Base-by-base conservation (phyloP, 202 grass and related monocot genomes). In the Zoysia matrella region DNA sequence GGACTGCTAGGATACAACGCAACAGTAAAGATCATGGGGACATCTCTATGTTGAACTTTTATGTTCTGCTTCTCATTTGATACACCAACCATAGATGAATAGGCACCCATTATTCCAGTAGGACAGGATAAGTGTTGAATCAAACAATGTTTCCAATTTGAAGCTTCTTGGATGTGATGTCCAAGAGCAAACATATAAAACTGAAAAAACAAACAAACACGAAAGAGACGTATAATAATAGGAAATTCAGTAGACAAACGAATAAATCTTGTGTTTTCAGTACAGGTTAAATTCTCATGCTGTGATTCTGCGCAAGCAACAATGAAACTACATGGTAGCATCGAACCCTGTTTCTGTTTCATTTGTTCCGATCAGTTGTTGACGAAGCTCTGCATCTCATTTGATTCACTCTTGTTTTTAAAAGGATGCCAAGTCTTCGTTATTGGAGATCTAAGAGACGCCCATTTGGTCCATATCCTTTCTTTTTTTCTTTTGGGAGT, bases 81-180 rank as follows among this genome's bases (percentile, higher is more conserved):
- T 77, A 57, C 78, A 52, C 79, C 61, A 74, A 69, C 79, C 74
- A 74, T 7, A 65, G 6, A 12, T 67, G 66, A 82, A 73, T 44
- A 4, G 82, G 18, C 67, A 36, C 58, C 42, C 55, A 74, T 80
- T 18, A n/a, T 75, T 57, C 76, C 11, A 11, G 69, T 52, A 73
- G 36, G 52, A 15, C 50, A 16, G 52, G 10, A 8, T 53, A 65
- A 60, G 60, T 52, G 60, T 5, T 8, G 44, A 74, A 74, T 47
- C 71, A 69, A 74, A 80, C 64, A 75, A 69, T 12, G 52, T 13
- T 60, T 55, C 0, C 8, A 47, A 69, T 10, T 13, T 63, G 40
- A 65, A 56, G 47, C 40, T 82, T 81, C 78, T 82, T 82, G 79
- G 74, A 70, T 86, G 79, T 79, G 69, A 79, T 73, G 83, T 64